Conservation (phyloP, 2,329 filamentous ascomycete species). For the Albifimbria verrucaria region DNA sequence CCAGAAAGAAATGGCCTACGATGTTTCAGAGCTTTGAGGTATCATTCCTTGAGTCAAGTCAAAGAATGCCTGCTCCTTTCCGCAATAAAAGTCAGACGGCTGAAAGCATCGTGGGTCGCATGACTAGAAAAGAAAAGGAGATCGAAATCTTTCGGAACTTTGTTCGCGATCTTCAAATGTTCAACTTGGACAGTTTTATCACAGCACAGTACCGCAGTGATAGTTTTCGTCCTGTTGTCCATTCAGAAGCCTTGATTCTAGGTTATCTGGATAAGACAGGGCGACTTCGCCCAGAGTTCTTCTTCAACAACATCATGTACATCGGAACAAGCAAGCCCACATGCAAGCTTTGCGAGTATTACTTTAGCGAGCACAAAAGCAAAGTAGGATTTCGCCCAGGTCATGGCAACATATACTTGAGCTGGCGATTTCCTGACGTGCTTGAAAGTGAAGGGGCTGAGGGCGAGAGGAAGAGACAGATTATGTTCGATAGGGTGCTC, state of each 20-base stretch:
- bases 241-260: constrained; percentile 27
- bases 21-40: constrained; percentile 25
- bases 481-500: constrained; percentile 7
- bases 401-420: constrained; percentile 29
- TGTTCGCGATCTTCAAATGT: constrained; percentile 8
- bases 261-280: constrained; percentile 15
- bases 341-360: constrained; percentile 28
- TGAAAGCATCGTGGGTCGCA: constrained; percentile 5
- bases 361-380: constrained; percentile 18
- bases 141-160: constrained; percentile 4
- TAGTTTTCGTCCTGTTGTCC: constrained; percentile 21
- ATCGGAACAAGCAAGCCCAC: constrained; percentile 33
- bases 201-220: constrained; percentile 4
- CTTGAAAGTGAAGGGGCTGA: background rate
- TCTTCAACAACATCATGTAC: constrained; percentile 26
- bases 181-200: constrained; percentile 14
- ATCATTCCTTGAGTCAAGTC: constrained; percentile 16
- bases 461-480: background rate
- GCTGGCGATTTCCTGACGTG: constrained; percentile 29
- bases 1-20: constrained; percentile 17
- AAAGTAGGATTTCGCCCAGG: constrained; percentile 18
- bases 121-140: constrained; percentile 3
- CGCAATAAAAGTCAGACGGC: constrained; percentile 10
- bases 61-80: background rate
- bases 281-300: constrained; percentile 10